These are phyloP conservation scores for Effrenium voratum DNA, from an alignment of 73 alveolate genomes.

Conservation along the genomic window DNA sequence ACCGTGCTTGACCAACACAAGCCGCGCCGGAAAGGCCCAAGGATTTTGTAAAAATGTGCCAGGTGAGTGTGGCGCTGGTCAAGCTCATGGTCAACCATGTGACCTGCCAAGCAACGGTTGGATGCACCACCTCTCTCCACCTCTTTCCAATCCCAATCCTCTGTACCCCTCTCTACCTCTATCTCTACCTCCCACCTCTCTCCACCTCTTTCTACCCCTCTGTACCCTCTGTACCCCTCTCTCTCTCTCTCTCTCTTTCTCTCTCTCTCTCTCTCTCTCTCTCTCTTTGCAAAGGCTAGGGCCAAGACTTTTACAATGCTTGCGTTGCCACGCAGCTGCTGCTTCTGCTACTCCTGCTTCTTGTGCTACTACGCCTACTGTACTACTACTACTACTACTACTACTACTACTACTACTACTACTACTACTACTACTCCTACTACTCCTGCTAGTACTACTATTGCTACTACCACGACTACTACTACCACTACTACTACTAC, in stretches of 20 bases:
- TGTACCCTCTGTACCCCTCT: too few species aligned
- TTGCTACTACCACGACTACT: neutral
- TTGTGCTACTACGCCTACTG: neutral
- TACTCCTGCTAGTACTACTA: neutral
- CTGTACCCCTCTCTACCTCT: neutral
- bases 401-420: neutral
- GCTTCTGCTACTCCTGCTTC: neutral
- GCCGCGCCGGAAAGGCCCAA: too few species aligned
- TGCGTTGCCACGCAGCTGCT: neutral
- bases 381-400: neutral
- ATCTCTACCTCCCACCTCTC: too few species aligned
- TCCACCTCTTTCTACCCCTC: too few species aligned
- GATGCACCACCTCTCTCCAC: neutral
- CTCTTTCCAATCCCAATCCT: neutral
- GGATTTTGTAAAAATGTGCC: too few species aligned
- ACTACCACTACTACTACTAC: neutral
- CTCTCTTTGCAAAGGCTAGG: too few species aligned
- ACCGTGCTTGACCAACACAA: too few species aligned
- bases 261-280: too few species aligned
- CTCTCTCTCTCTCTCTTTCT: too few species aligned
- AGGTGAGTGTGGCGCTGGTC: constrained; percentile 80
- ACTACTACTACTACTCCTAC: neutral
- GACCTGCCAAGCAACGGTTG: neutral
- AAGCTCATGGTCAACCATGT: constrained; percentile 89
- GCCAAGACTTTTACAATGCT: neutral